Evolutionary conservation across 164 flowering plant genomes (phyloP), one percentile per base, ranked within the genome.

Genomic region (Nymphaea thermarum): DNA sequence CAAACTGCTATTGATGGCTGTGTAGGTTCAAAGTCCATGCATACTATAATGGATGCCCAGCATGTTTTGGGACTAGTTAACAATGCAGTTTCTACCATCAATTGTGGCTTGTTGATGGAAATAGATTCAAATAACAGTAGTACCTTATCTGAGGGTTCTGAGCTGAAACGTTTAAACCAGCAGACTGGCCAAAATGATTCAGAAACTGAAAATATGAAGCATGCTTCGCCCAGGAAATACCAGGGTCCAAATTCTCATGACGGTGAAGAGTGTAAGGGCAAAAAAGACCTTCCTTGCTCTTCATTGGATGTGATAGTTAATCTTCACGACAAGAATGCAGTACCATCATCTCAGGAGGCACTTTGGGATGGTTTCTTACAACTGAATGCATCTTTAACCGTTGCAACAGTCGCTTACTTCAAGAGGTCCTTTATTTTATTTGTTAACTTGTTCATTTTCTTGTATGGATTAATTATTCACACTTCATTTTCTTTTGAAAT

Each of bases 301-400:
- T 47, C 12, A 14, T 18, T 57, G 62, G 77, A 69, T 61, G 77
- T 74, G 47, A 66, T 62, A 10, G 44, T 53, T 64, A 72, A 63
- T 41, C n/a, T 42, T 25, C 59, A 17, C 51, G 62, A 71, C 62
- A 76, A 71, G 70, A 76, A 75, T 63, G 70, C 64, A 66, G 75
- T 66, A 73, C 64, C 74, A 6, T 41, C 44, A 17, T 68, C 18
- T 55, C 68, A 69, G 62, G 85, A 79, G 67, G 79, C 78, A 77
- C 83, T 85, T 64, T 85, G 89, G 89, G 82, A 83, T 66, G 87
- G 87, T 42, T 75, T 81, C 67, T 77, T 85, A 78, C 89, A 79
- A 68, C 77, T 85, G 63, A 82, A 71, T 74, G 76, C 84, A 42
- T 72, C 84, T 59, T 64, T 74, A 45, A 76, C 74, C 53, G 81